Evolutionary conservation across 192 early-diverging fungal genomes (phyloP).

Genomic region (Geranomyces variabilis): DNA sequence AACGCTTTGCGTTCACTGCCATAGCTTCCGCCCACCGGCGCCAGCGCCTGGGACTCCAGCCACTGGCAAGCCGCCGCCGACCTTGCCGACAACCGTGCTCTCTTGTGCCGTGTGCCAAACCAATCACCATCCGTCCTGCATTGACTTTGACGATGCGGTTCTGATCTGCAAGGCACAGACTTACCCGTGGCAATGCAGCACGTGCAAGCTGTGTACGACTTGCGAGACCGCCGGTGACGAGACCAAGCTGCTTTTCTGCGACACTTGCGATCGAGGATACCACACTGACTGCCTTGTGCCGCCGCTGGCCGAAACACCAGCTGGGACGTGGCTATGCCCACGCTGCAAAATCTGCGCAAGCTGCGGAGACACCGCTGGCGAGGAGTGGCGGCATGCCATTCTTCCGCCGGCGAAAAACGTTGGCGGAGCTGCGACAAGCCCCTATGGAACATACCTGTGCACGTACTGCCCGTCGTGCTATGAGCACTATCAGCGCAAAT

Average conservation of each 20-base stretch:
- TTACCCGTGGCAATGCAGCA: slow-evolving; percentile 54
- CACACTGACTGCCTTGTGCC: slow-evolving; percentile 59
- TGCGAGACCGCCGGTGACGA: slow-evolving; percentile 58
- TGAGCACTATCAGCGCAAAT: slow-evolving; percentile 35
- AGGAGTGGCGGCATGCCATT: slow-evolving; percentile 43
- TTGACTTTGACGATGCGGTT: slow-evolving; percentile 50
- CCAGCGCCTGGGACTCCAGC: background rate
- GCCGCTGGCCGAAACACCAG: slow-evolving; percentile 46
- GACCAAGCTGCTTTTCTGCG: slow-evolving; percentile 56
- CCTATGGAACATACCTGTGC: slow-evolving; percentile 46
- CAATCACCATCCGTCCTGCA: slow-evolving; percentile 49
- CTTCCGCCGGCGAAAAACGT: slow-evolving; percentile 25
- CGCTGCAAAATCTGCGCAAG: slow-evolving; percentile 49
- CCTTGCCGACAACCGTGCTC: slow-evolving; percentile 15
- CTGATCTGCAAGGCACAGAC: slow-evolving; percentile 46
- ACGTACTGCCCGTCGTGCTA: slow-evolving; percentile 51
- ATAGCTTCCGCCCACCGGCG: slow-evolving; percentile 8
- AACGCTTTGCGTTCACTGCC: slow-evolving; percentile 36
- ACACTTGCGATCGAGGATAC: slow-evolving; percentile 59
- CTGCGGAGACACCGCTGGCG: slow-evolving; percentile 28
- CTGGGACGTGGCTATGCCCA: slow-evolving; percentile 53
- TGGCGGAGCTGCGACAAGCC: slow-evolving; percentile 18
- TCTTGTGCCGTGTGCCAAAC: slow-evolving; percentile 35
- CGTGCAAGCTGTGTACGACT: slow-evolving; percentile 54
- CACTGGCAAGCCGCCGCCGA: background rate